A percentile compares a stretch with the other conserved stretches of the same genome.
Evolutionary conservation across 2,329 filamentous ascomycete genomes (phyloP).

Genomic region (Ophiostoma sp.): DNA sequence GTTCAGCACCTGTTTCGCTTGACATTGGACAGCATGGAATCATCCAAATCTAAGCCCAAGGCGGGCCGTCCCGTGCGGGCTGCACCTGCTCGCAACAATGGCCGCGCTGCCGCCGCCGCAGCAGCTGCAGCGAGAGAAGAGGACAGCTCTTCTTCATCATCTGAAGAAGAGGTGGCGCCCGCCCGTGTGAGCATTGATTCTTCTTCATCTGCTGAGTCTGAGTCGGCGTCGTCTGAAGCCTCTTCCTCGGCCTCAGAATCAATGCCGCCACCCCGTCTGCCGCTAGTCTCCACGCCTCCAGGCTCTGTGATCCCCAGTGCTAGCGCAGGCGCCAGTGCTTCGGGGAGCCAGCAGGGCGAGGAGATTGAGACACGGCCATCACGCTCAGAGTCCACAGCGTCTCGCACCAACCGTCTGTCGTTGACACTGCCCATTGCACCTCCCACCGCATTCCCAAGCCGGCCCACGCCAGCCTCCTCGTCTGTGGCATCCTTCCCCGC

Average conservation of each 20-base stretch:
- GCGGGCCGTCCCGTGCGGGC: slow-evolving; percentile 20
- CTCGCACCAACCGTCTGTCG: slow-evolving; percentile 59
- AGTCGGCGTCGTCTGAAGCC: slow-evolving; percentile 33
- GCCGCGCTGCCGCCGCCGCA: too few species aligned
- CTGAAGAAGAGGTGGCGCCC: slow-evolving; percentile 14
- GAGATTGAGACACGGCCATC: slow-evolving; percentile 47
- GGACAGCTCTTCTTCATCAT: slow-evolving; percentile 17
- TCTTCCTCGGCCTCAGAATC: slow-evolving; percentile 35
- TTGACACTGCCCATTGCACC: slow-evolving; percentile 62
- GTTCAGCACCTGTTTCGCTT: slow-evolving; percentile 29
- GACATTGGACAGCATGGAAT: slow-evolving; percentile 24
- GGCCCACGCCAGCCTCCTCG: slow-evolving; percentile 52
- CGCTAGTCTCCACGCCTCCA: slow-evolving; percentile 31
- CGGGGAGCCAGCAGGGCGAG: slow-evolving; percentile 37
- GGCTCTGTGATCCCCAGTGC: slow-evolving; percentile 21
- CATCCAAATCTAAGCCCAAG: neutral
- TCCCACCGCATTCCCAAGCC: slow-evolving; percentile 53
- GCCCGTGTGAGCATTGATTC: slow-evolving; percentile 4
- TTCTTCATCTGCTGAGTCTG: slow-evolving; percentile 18
- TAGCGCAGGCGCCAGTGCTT: neutral
- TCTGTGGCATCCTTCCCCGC: slow-evolving; percentile 47
- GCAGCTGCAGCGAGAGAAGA: neutral
- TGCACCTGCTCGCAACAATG: neutral
- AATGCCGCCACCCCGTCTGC: slow-evolving; percentile 42
- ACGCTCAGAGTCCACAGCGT: slow-evolving; percentile 55